These are phyloP conservation scores for Eleusine coracana DNA, from an alignment of 176 grass and related monocot species.

Conservation along the genomic window DNA sequence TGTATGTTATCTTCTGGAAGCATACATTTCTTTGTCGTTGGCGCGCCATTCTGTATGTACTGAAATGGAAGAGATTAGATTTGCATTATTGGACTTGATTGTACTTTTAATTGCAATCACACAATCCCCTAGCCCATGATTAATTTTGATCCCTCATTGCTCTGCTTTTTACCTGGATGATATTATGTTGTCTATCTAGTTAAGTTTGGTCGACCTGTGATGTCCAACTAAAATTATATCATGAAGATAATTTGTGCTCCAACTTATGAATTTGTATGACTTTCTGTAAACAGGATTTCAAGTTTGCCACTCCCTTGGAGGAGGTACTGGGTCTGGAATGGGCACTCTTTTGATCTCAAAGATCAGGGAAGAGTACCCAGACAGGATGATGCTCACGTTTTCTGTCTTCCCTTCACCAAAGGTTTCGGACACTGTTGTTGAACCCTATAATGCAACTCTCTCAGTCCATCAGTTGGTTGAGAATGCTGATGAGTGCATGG, in stretches of 20 bases:
- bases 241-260: background rate
- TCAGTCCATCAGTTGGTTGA: constrained; percentile 90
- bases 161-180: background rate
- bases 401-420: constrained; percentile 89
- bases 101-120: background rate
- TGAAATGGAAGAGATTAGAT: background rate
- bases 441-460: constrained; percentile 85
- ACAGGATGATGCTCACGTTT: constrained; percentile 93
- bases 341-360: constrained; percentile 90
- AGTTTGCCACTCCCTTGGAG: constrained; percentile 88
- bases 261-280: background rate
- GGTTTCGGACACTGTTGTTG: constrained; percentile 88
- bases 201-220: background rate
- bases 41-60: background rate
- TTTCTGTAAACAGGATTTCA: constrained; percentile 65
- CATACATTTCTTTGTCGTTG: background rate
- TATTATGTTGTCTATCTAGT: background rate
- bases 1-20: too few relatives aligned
- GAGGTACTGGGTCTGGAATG: constrained; percentile 89
- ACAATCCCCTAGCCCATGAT: too few relatives aligned
- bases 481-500: constrained; percentile 94
- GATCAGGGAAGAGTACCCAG: constrained; percentile 92
- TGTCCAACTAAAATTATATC: background rate
- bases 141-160: too few relatives aligned
- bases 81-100: background rate